Base-by-base conservation (phyloP, 73 alveolate genomes). In the Durusdinium trenchii region DNA sequence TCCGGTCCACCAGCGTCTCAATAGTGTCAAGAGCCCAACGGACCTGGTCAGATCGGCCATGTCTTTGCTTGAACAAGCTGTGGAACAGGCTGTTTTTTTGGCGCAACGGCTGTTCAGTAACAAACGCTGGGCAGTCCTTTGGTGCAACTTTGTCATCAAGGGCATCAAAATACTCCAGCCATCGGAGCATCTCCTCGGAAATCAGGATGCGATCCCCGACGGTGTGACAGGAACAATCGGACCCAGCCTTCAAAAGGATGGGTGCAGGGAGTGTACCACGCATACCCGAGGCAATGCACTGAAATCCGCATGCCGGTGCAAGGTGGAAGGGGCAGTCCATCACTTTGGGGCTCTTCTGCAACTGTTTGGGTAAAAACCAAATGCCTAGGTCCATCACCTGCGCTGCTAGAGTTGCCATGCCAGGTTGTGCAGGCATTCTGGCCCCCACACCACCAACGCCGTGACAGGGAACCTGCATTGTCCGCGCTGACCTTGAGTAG, bases 121-220 rank as follows among this genome's bases (percentile, higher is more conserved):
- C 35, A 36, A 62, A 62, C 38, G 35, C 18, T 18, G 76, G 36
- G 36, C 26, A n/a, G 57, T 60, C 97, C 97, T 91, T 91, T 73
- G 84, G 67, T 51, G 97, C 97, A 76, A 91, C 61, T n/a, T 76
- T 47, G 76, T 67, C 97, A 69, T 91, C 97, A 76, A 91, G 61
- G 54, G 97, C 97, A 57, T 69, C 75, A 54, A 91, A 91, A 76
- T 91, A 91, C 89, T 91, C 97, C 97, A 91, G 76, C 97, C 97
- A 91, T 4, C 97, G 87, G 36, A 91, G 76, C 76, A 52, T 91
- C 89, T 76, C 95, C 82, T 60, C 47, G 60, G 23, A 5, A 7
- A 14, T 75, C 30, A 23, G 69, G 23, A 57, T 16, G 69, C 12
- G 12, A 57, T 57, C 32, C 32, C 69, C 32, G 69, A 57, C 23